Evolutionary conservation across 257 asterid genomes (phyloP).

Genomic region (Solanum piurae): DNA sequence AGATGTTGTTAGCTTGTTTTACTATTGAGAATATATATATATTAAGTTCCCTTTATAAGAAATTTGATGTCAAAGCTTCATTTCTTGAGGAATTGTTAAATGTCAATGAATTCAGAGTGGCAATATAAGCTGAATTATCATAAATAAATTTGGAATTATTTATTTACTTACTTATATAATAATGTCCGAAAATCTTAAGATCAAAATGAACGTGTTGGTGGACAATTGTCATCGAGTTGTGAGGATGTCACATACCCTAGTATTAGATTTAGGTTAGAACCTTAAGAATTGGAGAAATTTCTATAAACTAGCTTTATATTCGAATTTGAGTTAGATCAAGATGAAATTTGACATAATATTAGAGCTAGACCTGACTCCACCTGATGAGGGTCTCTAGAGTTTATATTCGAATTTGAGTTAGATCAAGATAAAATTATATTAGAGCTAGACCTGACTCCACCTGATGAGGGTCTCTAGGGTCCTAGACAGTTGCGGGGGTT

Average conservation of each 20-base stretch:
- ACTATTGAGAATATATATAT: not conserved
- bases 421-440: not conserved
- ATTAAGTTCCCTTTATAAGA: not conserved
- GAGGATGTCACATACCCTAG: not conserved
- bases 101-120: not conserved
- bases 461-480: not conserved
- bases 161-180: not conserved
- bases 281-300: not conserved
- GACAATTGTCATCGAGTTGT: not conserved
- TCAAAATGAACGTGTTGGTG: not conserved
- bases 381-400: not conserved
- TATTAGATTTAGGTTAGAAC: not conserved
- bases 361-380: not conserved
- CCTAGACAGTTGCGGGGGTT: not conserved
- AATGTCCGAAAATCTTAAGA: not conserved
- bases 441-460: not conserved
- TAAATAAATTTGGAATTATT: not conserved
- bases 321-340: not conserved
- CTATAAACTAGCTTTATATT: not conserved
- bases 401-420: not conserved
- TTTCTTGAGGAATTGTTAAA: not conserved
- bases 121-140: not conserved
- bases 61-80: not conserved
- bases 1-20: not conserved
- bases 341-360: not conserved